These are phyloP conservation scores for Vitis labrusca DNA, from an alignment of 164 flowering plant species.

Conservation along the genomic window DNA sequence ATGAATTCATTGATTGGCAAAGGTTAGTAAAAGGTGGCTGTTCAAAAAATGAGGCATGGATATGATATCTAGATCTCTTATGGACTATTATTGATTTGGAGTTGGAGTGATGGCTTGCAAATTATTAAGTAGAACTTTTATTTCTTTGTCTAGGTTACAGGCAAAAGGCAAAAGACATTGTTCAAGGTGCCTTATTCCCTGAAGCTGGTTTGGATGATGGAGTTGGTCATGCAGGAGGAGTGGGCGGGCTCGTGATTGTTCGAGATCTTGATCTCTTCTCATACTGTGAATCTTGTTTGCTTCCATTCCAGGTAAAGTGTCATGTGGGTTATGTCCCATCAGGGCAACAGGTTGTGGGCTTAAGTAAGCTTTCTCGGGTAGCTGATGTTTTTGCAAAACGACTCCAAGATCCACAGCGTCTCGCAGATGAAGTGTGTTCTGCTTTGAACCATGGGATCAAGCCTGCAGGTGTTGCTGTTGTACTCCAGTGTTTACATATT, in stretches of 20 bases:
- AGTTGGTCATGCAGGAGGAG: conserved; percentile 86
- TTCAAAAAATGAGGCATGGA: background rate
- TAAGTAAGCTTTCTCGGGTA: conserved; percentile 90
- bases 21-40: background rate
- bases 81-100: background rate
- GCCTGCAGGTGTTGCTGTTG: conserved; percentile 83
- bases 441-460: conserved; percentile 73
- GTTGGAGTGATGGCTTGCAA: background rate
- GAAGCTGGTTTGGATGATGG: conserved; percentile 79
- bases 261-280: conserved; percentile 89
- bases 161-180: conserved; percentile 73
- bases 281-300: conserved; percentile 89
- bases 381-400: conserved; percentile 89
- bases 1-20: background rate
- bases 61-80: background rate
- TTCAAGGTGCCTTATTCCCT: conserved; percentile 83
- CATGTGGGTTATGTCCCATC: conserved; percentile 96
- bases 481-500: conserved; percentile 81
- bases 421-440: conserved; percentile 75
- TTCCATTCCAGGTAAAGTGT: conserved; percentile 89
- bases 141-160: conserved; percentile 57
- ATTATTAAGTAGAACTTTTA: background rate
- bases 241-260: conserved; percentile 86
- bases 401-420: conserved; percentile 83
- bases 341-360: conserved; percentile 76